A percentile compares a stretch with the other conserved stretches of the same genome.
Conservation (phyloP, 1,284 basidiomycete genomes). For the Agaricales sp. region DNA sequence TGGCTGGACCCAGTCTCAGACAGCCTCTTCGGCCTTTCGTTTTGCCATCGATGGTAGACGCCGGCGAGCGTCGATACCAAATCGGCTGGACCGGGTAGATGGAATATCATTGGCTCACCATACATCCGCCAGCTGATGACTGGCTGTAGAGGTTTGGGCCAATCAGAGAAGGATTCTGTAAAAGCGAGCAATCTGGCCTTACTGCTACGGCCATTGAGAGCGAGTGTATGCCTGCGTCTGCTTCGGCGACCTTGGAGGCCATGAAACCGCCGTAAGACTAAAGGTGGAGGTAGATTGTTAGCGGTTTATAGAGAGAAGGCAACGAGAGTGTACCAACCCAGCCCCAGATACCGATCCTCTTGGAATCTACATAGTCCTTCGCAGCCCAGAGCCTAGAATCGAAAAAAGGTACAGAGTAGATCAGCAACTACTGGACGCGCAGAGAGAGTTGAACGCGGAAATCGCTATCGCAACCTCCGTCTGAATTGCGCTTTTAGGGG, state of each 20-base stretch:
- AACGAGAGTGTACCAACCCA: conserved; percentile 53
- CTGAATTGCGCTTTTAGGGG: conserved; percentile 6
- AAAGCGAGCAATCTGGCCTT: conserved; percentile 20
- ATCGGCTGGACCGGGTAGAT: conserved; percentile 7
- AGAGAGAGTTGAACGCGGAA: too few species aligned
- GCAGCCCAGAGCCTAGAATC: conserved; percentile 54
- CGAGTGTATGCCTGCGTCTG: conserved; percentile 75
- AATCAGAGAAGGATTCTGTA: background rate
- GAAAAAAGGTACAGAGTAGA: conserved; percentile 5
- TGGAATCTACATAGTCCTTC: conserved; percentile 71
- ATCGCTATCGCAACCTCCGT: conserved; percentile 8
- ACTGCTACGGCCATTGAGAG: conserved; percentile 87
- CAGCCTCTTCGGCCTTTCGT: too few species aligned
- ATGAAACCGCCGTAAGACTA: conserved; percentile 93
- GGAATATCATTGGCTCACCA: conserved; percentile 2
- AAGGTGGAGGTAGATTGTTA: too few species aligned
- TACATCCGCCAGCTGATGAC: conserved; percentile 3
- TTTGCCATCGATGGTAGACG: too few species aligned
- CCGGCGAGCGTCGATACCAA: conserved; percentile 64
- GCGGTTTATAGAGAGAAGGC: too few species aligned
- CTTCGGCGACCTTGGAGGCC: conserved; percentile 86
- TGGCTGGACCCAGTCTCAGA: too few species aligned
- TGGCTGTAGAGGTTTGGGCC: background rate
- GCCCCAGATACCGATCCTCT: conserved; percentile 88
- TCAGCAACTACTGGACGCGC: too few species aligned